Evolutionary conservation across 257 asterid genomes (phyloP).

Genomic region (Solanum chilense): DNA sequence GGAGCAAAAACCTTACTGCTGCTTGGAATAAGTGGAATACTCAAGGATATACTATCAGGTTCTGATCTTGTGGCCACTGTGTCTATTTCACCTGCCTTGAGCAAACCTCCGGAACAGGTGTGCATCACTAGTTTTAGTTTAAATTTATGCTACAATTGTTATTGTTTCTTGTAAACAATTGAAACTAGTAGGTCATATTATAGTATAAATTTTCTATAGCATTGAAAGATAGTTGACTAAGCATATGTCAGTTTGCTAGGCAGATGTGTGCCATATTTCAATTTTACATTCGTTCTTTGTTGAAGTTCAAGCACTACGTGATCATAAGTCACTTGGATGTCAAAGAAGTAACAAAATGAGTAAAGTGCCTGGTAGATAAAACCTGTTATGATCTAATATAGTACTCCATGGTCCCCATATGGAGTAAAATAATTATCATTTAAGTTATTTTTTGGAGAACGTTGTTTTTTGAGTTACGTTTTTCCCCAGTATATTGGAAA

Average conservation of each 20-base stretch:
- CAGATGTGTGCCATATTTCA: neutral
- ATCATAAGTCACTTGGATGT: neutral
- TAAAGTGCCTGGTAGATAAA: neutral
- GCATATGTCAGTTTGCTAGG: neutral
- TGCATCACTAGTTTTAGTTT: neutral
- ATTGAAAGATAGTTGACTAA: neutral
- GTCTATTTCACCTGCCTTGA: slow-evolving; percentile 86
- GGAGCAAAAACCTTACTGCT: slow-evolving; percentile 82
- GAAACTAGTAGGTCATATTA: neutral
- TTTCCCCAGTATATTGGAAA: neutral
- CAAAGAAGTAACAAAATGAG: neutral
- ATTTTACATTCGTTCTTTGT: neutral
- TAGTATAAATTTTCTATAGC: neutral
- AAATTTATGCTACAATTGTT: neutral
- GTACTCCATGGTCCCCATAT: neutral
- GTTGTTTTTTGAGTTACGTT: neutral
- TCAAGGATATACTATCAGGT: slow-evolving; percentile 86
- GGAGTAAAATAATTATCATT: neutral
- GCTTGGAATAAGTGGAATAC: slow-evolving; percentile 89
- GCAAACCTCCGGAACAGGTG: slow-evolving; percentile 98
- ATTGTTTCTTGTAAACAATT: neutral
- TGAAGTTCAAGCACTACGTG: neutral
- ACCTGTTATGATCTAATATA: neutral
- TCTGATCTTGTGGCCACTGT: slow-evolving; percentile 72
- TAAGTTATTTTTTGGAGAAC: neutral